Conservation (phyloP, 2,329 filamentous ascomycete species). For the Penicillium occitanis region DNA sequence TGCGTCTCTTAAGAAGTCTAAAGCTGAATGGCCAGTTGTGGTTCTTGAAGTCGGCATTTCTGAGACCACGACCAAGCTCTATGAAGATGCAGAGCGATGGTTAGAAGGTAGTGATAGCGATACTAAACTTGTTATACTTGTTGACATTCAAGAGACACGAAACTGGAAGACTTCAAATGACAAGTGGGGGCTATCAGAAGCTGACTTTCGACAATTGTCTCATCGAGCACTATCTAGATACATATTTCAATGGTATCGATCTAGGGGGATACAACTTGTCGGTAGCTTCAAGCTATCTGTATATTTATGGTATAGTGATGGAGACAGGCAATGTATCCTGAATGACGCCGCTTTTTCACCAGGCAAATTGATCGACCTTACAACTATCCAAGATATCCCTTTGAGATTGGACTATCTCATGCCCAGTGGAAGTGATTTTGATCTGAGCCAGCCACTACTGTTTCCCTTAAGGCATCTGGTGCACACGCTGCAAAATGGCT, state of each 20-base stretch:
- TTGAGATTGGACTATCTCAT: slow-evolving; percentile 15
- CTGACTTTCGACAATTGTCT: neutral
- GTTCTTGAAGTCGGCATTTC: neutral
- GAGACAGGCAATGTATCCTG: neutral
- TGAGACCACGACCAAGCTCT: neutral
- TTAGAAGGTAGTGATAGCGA: neutral
- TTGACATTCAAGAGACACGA: neutral
- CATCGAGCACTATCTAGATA: neutral
- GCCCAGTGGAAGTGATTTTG: slow-evolving; percentile 3
- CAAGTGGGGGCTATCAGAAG: neutral
- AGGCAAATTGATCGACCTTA: neutral
- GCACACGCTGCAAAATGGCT: slow-evolving; percentile 13
- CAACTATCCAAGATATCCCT: neutral
- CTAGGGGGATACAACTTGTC: neutral
- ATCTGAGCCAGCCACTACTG: slow-evolving; percentile 2
- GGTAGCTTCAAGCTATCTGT: neutral
- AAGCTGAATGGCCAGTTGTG: slow-evolving; percentile 11
- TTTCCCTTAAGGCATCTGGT: slow-evolving; percentile 13
- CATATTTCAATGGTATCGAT: neutral
- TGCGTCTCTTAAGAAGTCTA: slow-evolving; percentile 7
- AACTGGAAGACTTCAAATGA: neutral
- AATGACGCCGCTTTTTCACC: neutral
- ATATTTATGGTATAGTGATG: neutral
- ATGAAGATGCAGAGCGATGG: neutral
- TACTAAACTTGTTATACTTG: slow-evolving; percentile 17